These are phyloP conservation scores for Xylariales sp. DNA, from an alignment of 2,329 filamentous ascomycete genomes.

Conservation along the genomic window DNA sequence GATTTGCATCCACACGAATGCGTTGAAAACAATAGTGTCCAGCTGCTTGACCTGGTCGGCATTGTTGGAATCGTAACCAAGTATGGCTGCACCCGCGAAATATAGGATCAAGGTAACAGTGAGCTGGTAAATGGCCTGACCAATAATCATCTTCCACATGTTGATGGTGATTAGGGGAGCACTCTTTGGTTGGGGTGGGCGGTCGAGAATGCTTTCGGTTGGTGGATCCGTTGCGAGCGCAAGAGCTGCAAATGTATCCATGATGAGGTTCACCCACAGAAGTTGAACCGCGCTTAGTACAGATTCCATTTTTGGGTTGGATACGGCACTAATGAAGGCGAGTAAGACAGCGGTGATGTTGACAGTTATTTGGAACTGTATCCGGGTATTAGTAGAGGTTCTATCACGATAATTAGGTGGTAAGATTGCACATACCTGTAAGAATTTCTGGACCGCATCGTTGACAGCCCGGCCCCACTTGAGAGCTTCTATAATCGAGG, in stretches of 20 bases:
- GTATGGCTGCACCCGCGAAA: conserved; percentile 54
- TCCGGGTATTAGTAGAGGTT: too few species aligned
- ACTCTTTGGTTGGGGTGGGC: conserved; percentile 54
- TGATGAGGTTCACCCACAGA: conserved; percentile 66
- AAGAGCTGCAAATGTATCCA: conserved; percentile 65
- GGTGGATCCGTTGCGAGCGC: conserved; percentile 62
- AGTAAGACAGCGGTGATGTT: conserved; percentile 65
- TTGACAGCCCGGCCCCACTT: conserved; percentile 68
- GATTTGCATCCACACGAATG: conserved; percentile 69
- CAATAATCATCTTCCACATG: conserved; percentile 65
- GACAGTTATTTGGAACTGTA: conserved; percentile 62
- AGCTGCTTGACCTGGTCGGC: conserved; percentile 38
- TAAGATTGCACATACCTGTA: conserved; percentile 37
- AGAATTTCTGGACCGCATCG: conserved; percentile 64
- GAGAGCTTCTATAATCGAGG: conserved; percentile 62
- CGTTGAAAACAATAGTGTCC: conserved; percentile 63
- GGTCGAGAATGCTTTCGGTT: conserved; percentile 50
- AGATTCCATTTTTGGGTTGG: conserved; percentile 48
- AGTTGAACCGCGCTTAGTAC: conserved; percentile 64
- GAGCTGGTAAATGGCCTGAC: conserved; percentile 58
- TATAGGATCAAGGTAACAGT: conserved; percentile 55
- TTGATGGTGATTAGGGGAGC: conserved; percentile 67
- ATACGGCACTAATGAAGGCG: conserved; percentile 60
- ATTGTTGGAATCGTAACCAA: conserved; percentile 40
- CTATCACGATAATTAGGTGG: too few species aligned